phyloP scores from a whole-genome alignment of 192 early-diverging fungal genomes.

The Coemansia sp. region DNA sequence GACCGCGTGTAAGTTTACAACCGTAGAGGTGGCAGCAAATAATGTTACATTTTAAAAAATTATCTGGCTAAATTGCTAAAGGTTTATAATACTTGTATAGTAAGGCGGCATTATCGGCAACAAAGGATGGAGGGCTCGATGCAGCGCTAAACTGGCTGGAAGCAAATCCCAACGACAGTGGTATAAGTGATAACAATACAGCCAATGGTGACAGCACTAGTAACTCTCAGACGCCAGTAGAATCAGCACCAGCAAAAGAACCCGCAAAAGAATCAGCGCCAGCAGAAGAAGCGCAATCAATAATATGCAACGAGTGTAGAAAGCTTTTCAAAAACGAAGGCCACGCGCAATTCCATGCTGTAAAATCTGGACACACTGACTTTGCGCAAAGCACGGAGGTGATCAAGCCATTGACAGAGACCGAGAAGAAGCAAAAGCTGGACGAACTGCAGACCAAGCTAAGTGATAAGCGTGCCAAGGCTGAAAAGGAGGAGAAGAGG shows the following conservation, averaged over 20 bases:
- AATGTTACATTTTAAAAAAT: too few species aligned
- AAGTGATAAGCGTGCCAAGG: constrained; percentile 56
- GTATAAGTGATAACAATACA: constrained; percentile 20
- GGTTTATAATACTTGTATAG: constrained; percentile 4
- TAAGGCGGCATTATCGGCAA: constrained; percentile 44
- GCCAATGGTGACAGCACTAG: background rate
- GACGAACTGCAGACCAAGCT: constrained; percentile 60
- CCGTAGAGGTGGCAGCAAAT: background rate
- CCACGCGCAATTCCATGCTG: constrained; percentile 64
- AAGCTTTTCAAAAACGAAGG: constrained; percentile 60
- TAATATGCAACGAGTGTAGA: constrained; percentile 67
- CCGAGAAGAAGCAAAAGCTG: constrained; percentile 70
- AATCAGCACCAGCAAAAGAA: background rate
- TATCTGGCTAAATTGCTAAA: background rate
- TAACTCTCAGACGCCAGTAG: background rate
- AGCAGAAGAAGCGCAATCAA: constrained; percentile 34
- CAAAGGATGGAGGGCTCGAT: constrained; percentile 41
- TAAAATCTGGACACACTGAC: constrained; percentile 63
- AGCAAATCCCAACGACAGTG: constrained; percentile 25
- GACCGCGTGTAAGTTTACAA: constrained; percentile 37
- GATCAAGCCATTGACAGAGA: constrained; percentile 69
- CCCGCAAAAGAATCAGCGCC: background rate
- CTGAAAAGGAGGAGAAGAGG: constrained; percentile 57
- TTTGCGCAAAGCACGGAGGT: constrained; percentile 65
- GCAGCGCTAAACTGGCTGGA: constrained; percentile 53